Evolutionary conservation across 352 stramenopile genomes (phyloP), one percentile per base, ranked within the genome.

Genomic region (Thalassiosira hispida): DNA sequence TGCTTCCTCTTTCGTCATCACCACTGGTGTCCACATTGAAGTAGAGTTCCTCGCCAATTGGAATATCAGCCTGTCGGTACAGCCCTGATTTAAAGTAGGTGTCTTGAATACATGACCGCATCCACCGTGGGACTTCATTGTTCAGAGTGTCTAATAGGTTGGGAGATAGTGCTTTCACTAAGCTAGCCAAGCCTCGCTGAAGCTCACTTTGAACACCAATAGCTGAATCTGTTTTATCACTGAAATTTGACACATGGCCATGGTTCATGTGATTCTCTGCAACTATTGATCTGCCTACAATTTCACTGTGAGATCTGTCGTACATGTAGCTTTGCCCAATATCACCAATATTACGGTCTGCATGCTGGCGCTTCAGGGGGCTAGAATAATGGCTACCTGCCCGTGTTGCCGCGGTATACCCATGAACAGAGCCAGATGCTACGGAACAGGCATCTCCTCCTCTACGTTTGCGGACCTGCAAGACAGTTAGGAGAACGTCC

Each of bases 131-230:
- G 12, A 87, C 87, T 73, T 90, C 86, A 51, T 65, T 83, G 27
- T 78, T 74, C 20, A 94, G 75, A 18, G 90, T 83, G 20, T 79
- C 83, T 40, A 83, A 67, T 59, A 95, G 29, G 25, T 74, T 84
- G 20, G 88, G 88, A 56, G 83, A 84, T 8, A 95, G 72, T 22
- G 79, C 64, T 74, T 90, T 93, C 3, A 83, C 71, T 42, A 93
- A 61, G 29, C 56, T 85, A 23, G 88, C 87, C 57, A 94, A 93
- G 3, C 86, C 78, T 73, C 86, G 63, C 59, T 95, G 90, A 3
- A 95, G 66, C 60, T 95, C 90, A 74, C 83, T 88, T 80, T 95
- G 90, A 49, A 95, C 83, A 31, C 76, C 85, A 65, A 95, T 95
- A 11, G 90, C 90, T 56, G 83, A 78, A 79, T 94, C 89, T 27